Evolutionary conservation across 345 rosid genomes (phyloP).

Genomic region (Lagerstroemia speciosa): DNA sequence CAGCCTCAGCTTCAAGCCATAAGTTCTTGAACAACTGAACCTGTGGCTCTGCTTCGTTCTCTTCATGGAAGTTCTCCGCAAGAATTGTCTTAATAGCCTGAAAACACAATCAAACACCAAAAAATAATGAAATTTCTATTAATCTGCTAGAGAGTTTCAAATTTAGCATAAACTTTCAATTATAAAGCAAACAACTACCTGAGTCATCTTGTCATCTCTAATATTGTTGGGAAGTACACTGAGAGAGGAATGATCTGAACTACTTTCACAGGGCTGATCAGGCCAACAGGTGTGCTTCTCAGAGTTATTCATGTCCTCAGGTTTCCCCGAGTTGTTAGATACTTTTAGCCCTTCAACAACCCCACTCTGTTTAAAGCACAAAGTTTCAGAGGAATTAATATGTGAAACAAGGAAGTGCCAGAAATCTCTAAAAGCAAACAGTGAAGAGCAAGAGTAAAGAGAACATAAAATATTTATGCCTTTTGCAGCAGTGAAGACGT

Average conservation of each 20-base stretch:
- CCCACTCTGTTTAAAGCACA: not conserved
- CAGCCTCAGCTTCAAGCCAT: slow-evolving; percentile 96
- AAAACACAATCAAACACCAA: slow-evolving; percentile 2
- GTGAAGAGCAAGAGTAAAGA: not conserved
- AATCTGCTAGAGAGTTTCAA: not conserved
- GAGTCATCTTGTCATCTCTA: slow-evolving; percentile 47
- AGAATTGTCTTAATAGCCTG: slow-evolving; percentile 46
- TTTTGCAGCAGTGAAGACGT: not conserved
- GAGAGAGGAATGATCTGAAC: slow-evolving; percentile 12
- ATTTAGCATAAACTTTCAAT: not conserved
- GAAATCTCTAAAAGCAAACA: not conserved
- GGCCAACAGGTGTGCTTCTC: slow-evolving; percentile 11
- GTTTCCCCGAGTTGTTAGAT: slow-evolving; percentile 3
- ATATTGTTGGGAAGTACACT: slow-evolving; percentile 19
- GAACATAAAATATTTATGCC: not conserved
- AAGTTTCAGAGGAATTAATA: not conserved
- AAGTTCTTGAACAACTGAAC: slow-evolving; percentile 70
- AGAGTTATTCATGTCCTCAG: slow-evolving; percentile 13
- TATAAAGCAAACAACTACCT: slow-evolving; percentile 25
- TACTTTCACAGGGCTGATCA: slow-evolving; percentile 17
- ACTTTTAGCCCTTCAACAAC: not conserved
- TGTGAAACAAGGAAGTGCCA: not conserved
- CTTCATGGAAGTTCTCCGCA: slow-evolving; percentile 43
- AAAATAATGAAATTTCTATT: not conserved
- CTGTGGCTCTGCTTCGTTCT: slow-evolving; percentile 44